Base-by-base conservation (phyloP, 345 rosid genomes). In the Angophora floribunda region DNA sequence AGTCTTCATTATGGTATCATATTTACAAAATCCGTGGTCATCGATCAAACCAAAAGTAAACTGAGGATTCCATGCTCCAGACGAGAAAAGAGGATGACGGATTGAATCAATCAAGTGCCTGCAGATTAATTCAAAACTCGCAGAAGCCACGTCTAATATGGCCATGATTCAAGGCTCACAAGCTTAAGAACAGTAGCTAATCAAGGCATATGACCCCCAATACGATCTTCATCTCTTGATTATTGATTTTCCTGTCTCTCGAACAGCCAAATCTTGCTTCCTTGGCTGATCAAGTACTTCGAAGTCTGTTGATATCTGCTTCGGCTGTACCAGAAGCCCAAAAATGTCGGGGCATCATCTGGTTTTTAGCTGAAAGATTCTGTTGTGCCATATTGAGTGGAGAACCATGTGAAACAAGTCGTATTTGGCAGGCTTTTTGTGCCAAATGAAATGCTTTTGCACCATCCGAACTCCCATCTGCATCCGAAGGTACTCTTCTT, bases 361-460 rank as follows among this genome's bases (percentile, higher is more conserved):
- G 86, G 87, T 51, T 91, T 89, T 93, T 53, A 94, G 51, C 85
- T 91, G 95, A 86, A 93, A 90, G 85, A 97, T 91, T 91, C 98
- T 91, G 88, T 88, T 96, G 92, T 93, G 88, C 99, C 99, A 96
- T 88, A 96, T 79, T 0, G 99, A 96, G 89, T 96, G 98, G 91
- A 97, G 95, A 61, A 95, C 89, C 98, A 95, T 96, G 91, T 97
- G 96, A 85, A 96, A 96, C 15, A 95, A 86, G 89, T 97, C 98
- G 45, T 93, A 96, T 92, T 95, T 97, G 61, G 92, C 84, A 26
- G 99, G 98, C 9, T 88, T 91, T 88, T 94, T 95, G 89, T 94
- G 99, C 99, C 99, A 97, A 79, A 95, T 90, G 92, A 97, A 97
- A 95, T 97, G 99, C 90, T 89, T 89, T 79, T 96, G 99, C 86